Evolutionary conservation across 257 asterid genomes (phyloP), one percentile per base, ranked within the genome.

Genomic region (Nicotiana tabacum): DNA sequence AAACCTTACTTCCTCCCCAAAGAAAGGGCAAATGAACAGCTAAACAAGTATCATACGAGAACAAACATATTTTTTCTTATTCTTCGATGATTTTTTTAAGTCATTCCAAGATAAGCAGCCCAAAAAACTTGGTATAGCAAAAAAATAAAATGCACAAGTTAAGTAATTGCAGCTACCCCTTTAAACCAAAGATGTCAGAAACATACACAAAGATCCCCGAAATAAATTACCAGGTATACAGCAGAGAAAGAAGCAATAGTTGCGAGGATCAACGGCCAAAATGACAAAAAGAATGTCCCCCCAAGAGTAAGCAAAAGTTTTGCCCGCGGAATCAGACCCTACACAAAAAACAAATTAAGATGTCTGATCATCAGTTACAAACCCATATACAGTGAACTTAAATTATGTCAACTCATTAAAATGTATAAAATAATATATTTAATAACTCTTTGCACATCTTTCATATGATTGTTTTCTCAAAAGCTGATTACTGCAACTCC

Each of bases 321-420:
- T 69, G 90, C 99, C 74, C 99, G 94, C 3, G 99, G 99, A 87
- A 96, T 87, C 91, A 96, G 83, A 83, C 99, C 99, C 98, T 94
- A 89, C 74, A 83, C 76, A 27, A 70, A 6, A 43, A 76, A 35
- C 80, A 29, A 9, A 76, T 27, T 51, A 51, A 51, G 46, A 15
- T 11, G 65, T 4, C 7, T 51, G 46, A 7, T 76, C 15, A 76
- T 51, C 29, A 27, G 80, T 51, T 53, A 76, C 64, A 76, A 8
- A 17, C 64, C 65, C 80, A 76, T 48, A 7, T 29, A 51, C 11
- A 46, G 80, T 46, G 39, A 9, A 48, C 13, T 46, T 15, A 27
- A 69, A 51, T 76, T 51, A 51, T 27, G 46, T 15, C 27, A 76
- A 51, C 39, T 32, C 43, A 76, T 66, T 1, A 76, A 13, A 76